Base-by-base conservation (phyloP, 2,329 filamentous ascomycete species). In the Coniochaeta ligniaria region DNA sequence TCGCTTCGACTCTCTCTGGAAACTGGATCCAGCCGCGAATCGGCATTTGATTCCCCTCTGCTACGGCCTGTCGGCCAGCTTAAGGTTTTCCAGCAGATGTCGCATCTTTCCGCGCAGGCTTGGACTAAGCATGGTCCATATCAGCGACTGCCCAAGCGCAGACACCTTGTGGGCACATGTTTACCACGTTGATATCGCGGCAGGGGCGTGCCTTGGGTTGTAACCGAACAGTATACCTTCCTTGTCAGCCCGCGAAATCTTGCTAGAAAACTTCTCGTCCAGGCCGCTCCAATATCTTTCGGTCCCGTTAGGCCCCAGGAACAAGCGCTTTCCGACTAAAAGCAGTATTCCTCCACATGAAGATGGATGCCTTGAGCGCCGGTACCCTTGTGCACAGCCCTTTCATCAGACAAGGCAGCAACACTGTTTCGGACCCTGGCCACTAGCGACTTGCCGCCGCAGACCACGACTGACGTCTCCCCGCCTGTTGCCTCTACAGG, bases 371-470 rank as follows among this genome's bases (percentile, higher is more conserved):
- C 84, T 67, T 87, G 84, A 0, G 84, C 84, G 1, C 83, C 84
- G 0, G 83, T 86, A 6, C 84, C 84, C 69, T 87, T 87, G 67
- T 87, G 84, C 24, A 87, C 84, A 0, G 81, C 84, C 45, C 84
- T 73, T 71, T 87, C 84, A 65, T 87, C 83, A 59, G 82, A 84
- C 62, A 87, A 63, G 33, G 71, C 73, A 2, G 80, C 79, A 2
- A 87, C 83, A 60, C 76, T 80, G 64, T 84, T 86, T 60, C 84
- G 75, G 16, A 82, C 79, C 54, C 73, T 73, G 2, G 81, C 75
- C 1, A 84, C 82, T 26, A 87, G 71, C 55, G 80, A 80, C 58
- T 77, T 78, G 1, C 84, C 84, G 16, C 83, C 84, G 63, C 84
- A 87, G 0, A 85, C 84, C 0, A 84, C 79, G 0, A 87, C 79